These are phyloP conservation scores for Boletus coccyginus DNA, from an alignment of 768 basidiomycete species.

Conservation along the genomic window DNA sequence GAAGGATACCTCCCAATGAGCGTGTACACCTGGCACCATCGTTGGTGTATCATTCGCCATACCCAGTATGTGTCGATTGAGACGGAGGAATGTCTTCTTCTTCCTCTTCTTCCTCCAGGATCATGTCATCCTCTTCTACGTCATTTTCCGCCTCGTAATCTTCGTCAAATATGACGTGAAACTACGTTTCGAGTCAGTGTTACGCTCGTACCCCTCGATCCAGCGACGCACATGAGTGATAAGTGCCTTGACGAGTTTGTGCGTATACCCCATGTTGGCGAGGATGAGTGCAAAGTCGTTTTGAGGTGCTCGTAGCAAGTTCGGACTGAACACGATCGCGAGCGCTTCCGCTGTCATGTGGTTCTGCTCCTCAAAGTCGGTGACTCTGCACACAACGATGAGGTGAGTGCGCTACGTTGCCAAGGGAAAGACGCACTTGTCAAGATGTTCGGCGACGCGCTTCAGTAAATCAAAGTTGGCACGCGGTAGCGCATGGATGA, in stretches of 20 bases:
- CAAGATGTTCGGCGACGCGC: conserved; percentile 80
- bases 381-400: conserved; percentile 50
- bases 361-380: conserved; percentile 83
- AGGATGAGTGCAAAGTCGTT: conserved; percentile 77
- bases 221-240: conserved; percentile 64
- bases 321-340: conserved; percentile 84
- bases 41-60: conserved; percentile 18
- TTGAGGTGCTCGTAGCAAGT: conserved; percentile 71
- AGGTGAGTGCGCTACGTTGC: neutral
- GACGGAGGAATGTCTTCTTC: conserved; percentile 37
- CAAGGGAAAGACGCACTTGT: conserved; percentile 44
- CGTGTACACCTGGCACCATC: conserved; percentile 8
- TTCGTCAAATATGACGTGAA: conserved; percentile 74
- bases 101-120: conserved; percentile 57
- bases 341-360: conserved; percentile 88
- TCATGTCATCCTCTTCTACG: conserved; percentile 64
- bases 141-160: conserved; percentile 52
- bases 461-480: conserved; percentile 77
- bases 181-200: conserved; percentile 32
- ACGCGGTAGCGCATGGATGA: conserved; percentile 68
- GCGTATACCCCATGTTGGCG: conserved; percentile 75
- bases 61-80: conserved; percentile 20
- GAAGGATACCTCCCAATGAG: conserved; percentile 6
- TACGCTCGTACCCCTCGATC: neutral
- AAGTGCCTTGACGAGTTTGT: conserved; percentile 71